Evolutionary conservation across 768 basidiomycete genomes (phyloP), one percentile per base, ranked within the genome.

Genomic region (Pisolithus microcarpus): DNA sequence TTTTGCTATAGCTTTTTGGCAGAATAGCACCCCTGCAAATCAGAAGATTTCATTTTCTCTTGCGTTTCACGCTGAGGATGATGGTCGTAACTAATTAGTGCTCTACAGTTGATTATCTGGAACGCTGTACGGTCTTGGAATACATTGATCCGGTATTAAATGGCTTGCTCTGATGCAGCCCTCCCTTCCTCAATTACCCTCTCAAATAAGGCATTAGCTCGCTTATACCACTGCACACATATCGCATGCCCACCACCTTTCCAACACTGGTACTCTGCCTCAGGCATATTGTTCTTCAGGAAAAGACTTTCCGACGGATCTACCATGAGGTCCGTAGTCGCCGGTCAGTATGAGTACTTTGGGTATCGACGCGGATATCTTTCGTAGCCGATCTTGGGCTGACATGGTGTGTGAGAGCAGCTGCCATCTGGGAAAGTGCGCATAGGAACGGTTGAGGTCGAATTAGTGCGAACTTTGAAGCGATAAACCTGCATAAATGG

Each of bases 311-410:
- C 78, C 7, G 58, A 54, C 0, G 79, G 71, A 15, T 68, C 58
- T 8, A 91, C 74, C 3, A 91, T 64, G 44, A 76, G 55, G 59
- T 90, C 88, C 1, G 79, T 64, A n/a, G 52, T 85, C 80, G 2
- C 85, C 88, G 0, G 83, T 85, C n/a, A 88, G 59, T 34, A 79
- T 81, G 28, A 74, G 58, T 7, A 88, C 74, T 60, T 87, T 87
- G 10, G 86, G 82, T 19, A 90, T 76, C 4, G 71, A 68, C 0
- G 65, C 61, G 0, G 80, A 78, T 42, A 87, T 77, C 34, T 52
- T 61, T 11, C 66, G 65, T 18, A 85, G 71, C 5, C 76, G 73
- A 0, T 71, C 70, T n/a, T 0, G 75, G 65, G 5, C 69, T 59
- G 56, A 88, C 80, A 48, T 74, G 60, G 60, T 91, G 87, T 0